A percentile compares a stretch with the other conserved stretches of the same genome.
Evolutionary conservation across 306 rosid species (phyloP).

Genomic region (Abrus pulchellus): DNA sequence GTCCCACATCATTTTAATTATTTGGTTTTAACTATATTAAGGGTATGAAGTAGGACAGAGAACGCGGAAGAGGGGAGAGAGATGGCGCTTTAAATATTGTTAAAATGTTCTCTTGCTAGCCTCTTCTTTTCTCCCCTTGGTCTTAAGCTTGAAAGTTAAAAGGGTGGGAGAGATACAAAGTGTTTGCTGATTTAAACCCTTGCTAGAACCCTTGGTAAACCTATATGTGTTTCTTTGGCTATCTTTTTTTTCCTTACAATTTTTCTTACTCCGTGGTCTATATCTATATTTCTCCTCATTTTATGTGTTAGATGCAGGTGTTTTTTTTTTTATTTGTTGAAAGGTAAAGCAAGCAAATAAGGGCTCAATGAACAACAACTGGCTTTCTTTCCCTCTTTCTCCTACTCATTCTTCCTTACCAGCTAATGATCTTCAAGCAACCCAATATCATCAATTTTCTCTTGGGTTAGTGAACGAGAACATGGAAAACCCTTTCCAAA

Average conservation of each 20-base stretch:
- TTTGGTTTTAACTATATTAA: neutral
- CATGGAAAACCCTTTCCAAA: conserved; percentile 87
- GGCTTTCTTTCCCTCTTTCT: conserved; percentile 96
- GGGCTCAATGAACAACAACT: conserved; percentile 92
- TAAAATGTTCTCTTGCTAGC: conserved; percentile 61
- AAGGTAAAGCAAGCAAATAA: conserved; percentile 15
- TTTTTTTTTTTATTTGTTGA: conserved; percentile 46
- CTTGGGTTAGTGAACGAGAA: conserved; percentile 79
- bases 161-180: conserved; percentile 34
- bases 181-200: conserved; percentile 51
- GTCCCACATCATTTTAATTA: conserved; percentile 1
- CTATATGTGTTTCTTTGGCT: conserved; percentile 16
- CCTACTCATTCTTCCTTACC: conserved; percentile 85
- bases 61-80: conserved; percentile 17
- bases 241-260: neutral
- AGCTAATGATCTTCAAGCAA: conserved; percentile 68
- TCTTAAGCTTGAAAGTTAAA: conserved; percentile 34
- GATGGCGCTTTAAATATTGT: conserved; percentile 49
- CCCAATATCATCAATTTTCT: conserved; percentile 85
- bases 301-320: conserved; percentile 54
- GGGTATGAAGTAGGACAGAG: neutral
- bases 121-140: conserved; percentile 47
- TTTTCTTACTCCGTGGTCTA: neutral
- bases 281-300: neutral
- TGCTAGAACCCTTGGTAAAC: conserved; percentile 36